These are phyloP conservation scores for Blastomyces parvus DNA, from an alignment of 2,329 filamentous ascomycete species.

Conservation along the genomic window DNA sequence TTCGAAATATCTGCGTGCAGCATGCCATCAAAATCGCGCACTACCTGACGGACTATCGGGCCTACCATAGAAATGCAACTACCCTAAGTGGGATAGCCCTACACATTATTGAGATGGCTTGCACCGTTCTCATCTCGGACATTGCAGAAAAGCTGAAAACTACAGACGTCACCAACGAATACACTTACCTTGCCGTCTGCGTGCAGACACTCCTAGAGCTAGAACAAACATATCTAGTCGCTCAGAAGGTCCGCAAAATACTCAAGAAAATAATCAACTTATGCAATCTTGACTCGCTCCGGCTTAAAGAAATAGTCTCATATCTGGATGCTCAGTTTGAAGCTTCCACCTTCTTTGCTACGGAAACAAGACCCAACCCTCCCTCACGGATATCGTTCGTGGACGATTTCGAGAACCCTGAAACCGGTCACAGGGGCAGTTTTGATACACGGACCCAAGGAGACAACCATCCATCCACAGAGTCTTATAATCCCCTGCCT, in stretches of 20 bases:
- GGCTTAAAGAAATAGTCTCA: neutral
- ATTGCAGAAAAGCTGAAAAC: slow-evolving; percentile 12
- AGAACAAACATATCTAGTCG: slow-evolving; percentile 16
- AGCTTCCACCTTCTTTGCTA: neutral
- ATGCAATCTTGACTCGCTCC: slow-evolving; percentile 8
- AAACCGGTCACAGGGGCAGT: neutral
- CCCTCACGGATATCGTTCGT: neutral
- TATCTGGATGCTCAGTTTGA: neutral
- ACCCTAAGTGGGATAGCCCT: slow-evolving; percentile 13
- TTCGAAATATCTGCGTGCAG: slow-evolving; percentile 12
- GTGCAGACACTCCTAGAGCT: slow-evolving; percentile 15
- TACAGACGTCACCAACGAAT: slow-evolving; percentile 10
- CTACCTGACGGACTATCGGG: slow-evolving; percentile 13
- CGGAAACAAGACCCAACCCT: neutral
- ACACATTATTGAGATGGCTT: slow-evolving; percentile 14
- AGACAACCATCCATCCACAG: neutral
- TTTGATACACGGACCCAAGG: neutral
- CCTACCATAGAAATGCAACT: slow-evolving; percentile 11
- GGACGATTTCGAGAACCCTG: neutral
- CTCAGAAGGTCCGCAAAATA: slow-evolving; percentile 11
- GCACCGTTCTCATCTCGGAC: slow-evolving; percentile 14
- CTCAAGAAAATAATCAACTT: slow-evolving; percentile 8
- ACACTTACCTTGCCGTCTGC: slow-evolving; percentile 14
- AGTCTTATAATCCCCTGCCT: neutral
- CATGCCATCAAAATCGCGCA: slow-evolving; percentile 12